These are phyloP conservation scores for Aspergillus cejpii DNA, from an alignment of 2,329 filamentous ascomycete species.

Conservation along the genomic window DNA sequence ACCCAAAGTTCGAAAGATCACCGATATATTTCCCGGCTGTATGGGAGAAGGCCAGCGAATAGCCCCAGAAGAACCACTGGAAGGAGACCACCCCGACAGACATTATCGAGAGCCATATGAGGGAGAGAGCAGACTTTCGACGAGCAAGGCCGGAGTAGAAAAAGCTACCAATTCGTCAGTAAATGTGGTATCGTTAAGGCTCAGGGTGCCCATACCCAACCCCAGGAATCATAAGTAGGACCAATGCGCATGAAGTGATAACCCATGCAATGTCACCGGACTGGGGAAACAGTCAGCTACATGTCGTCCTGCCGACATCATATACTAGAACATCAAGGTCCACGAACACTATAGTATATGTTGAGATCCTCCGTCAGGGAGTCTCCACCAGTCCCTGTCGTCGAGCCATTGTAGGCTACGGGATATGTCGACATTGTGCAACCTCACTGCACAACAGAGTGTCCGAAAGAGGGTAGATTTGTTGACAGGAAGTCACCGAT, in stretches of 20 bases:
- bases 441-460: not conserved
- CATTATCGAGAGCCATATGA: constrained; percentile 81
- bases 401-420: constrained; percentile 59
- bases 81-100: constrained; percentile 72
- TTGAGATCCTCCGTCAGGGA: constrained; percentile 67
- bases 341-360: constrained; percentile 61
- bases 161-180: constrained; percentile 50
- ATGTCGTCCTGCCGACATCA: not conserved
- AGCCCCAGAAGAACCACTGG: constrained; percentile 96
- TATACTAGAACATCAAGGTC: constrained; percentile 7
- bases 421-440: constrained; percentile 32
- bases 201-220: constrained; percentile 53
- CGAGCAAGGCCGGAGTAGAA: constrained; percentile 89
- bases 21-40: constrained; percentile 69
- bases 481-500: not conserved
- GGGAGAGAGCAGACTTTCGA: constrained; percentile 78
- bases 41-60: constrained; percentile 75
- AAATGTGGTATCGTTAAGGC: constrained; percentile 1
- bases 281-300: constrained; percentile 39
- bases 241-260: constrained; percentile 66
- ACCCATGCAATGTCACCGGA: constrained; percentile 79
- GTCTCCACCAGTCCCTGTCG: constrained; percentile 56
- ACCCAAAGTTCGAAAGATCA: constrained; percentile 70
- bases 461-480: not conserved
- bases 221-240: constrained; percentile 87